Evolutionary conservation across 805 yeast species (phyloP).

Genomic region (Sungouiella blattae): DNA sequence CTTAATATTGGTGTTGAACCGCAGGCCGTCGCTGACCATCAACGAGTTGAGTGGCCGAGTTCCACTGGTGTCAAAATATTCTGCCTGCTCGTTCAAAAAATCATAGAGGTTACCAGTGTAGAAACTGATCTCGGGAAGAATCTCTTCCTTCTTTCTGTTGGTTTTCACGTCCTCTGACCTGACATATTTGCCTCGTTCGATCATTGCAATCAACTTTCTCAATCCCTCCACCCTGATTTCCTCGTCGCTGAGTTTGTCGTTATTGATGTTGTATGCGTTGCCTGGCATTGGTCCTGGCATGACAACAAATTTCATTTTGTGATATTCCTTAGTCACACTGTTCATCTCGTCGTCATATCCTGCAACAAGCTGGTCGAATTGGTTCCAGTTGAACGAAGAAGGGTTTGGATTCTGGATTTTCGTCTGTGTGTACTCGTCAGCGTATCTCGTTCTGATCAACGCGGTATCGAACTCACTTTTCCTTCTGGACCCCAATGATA

Average conservation of each 20-base stretch:
- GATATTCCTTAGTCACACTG: slow-evolving; percentile 49
- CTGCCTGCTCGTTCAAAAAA: slow-evolving; percentile 51
- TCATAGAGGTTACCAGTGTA: slow-evolving; percentile 82
- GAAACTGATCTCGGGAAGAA: slow-evolving; percentile 72
- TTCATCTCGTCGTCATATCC: slow-evolving; percentile 79
- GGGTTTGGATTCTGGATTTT: slow-evolving; percentile 55
- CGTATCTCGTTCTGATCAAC: slow-evolving; percentile 74
- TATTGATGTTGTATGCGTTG: slow-evolving; percentile 43
- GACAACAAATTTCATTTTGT: slow-evolving; percentile 78
- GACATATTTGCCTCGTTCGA: slow-evolving; percentile 55
- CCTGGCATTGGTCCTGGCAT: slow-evolving; percentile 74
- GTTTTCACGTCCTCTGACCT: slow-evolving; percentile 22
- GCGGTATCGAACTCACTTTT: slow-evolving; percentile 18
- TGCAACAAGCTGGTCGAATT: slow-evolving; percentile 84
- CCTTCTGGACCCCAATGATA: slow-evolving; percentile 12
- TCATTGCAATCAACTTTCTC: slow-evolving; percentile 57
- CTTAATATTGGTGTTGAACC: slow-evolving; percentile 50
- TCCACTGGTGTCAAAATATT: slow-evolving; percentile 36
- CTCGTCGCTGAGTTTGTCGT: slow-evolving; percentile 70
- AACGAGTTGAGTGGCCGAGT: slow-evolving; percentile 26
- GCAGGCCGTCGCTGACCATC: slow-evolving; percentile 30
- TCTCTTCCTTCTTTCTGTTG: slow-evolving; percentile 37
- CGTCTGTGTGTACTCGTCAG: slow-evolving; percentile 58
- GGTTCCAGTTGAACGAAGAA: slow-evolving; percentile 77
- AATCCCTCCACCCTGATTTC: slow-evolving; percentile 93